Evolutionary conservation across 2,329 filamentous ascomycete genomes (phyloP), one percentile per base, ranked within the genome.

Genomic region (Aquanectria penicillioides): DNA sequence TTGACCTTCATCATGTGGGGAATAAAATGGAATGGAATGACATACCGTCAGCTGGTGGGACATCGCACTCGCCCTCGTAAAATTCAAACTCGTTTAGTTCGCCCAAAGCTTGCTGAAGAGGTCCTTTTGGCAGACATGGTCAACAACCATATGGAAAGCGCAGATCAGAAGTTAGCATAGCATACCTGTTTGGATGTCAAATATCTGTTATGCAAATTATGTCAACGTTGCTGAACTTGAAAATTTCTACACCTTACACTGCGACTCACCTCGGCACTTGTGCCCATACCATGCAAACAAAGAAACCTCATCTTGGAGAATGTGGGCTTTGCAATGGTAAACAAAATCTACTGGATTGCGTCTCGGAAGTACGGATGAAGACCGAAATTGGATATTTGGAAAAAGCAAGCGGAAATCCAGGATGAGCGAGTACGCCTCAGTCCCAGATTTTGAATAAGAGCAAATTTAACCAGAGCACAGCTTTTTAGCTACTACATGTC

Each of bases 231-330:
- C 11, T 23, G 26, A 3, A 15, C 2, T 17, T 23, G 9, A 18
- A 10, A 8, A 20, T 20, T 9, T 17, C n/a, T n/a, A n/a, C n/a
- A 18, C 18, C 3, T 5, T 9, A 3, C 5, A 18, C 22, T 17
- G 18, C 9, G 8, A 22, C 36, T 41, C 15, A 41, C 48, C 26
- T 51, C 48, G 48, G 48, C 48, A 51, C 48, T 51, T 7, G 48
- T 51, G 48, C 48, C 49, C 37, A 43, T 43, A 13, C 49, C 49
- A 18, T 52, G 49, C 29, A 52, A 52, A 22, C 49, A 52, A 36
- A 52, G 49, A 28, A 52, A 52, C 8, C 29, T 52, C 49, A 52
- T 52, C 6, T 10, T 20, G 49, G 13, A 25, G 18, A 25, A 7
- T 28, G 7, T 26, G 31, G 31, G 26, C 12, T 18, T 20, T 31